Conservation (phyloP, 108 stramenopile species). For the Epithemia pelagica region DNA sequence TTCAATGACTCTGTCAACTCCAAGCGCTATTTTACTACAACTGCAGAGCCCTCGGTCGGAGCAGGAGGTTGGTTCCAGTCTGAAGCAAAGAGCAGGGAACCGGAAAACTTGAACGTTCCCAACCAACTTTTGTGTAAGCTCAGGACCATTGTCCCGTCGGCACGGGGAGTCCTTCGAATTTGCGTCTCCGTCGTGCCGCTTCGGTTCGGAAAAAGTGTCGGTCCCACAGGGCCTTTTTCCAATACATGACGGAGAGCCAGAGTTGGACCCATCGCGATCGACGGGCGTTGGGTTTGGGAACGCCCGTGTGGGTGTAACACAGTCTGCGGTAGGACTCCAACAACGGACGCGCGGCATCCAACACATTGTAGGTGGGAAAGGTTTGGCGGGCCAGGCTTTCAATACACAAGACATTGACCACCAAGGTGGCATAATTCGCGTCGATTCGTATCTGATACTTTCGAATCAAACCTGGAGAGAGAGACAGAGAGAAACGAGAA, state of each 20-base stretch:
- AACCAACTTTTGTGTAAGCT: too few species aligned
- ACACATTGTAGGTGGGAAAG: slow-evolving; percentile 69
- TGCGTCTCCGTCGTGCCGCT: background rate
- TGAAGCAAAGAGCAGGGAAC: too few species aligned
- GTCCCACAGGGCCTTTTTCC: background rate
- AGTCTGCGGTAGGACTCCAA: slow-evolving; percentile 37
- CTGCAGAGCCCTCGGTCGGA: too few species aligned
- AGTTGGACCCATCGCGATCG: background rate
- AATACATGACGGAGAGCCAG: slow-evolving; percentile 2
- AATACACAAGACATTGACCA: slow-evolving; percentile 73
- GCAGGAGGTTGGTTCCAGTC: too few species aligned
- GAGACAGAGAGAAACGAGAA: too few species aligned
- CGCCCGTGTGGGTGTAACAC: slow-evolving; percentile 6
- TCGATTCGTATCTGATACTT: slow-evolving; percentile 62
- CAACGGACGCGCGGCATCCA: slow-evolving; percentile 66
- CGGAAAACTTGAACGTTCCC: too few species aligned
- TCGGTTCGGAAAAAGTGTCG: slow-evolving; percentile 3
- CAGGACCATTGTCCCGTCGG: too few species aligned
- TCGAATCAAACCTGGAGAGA: too few species aligned
- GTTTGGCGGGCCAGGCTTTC: slow-evolving; percentile 59
- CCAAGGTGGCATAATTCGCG: slow-evolving; percentile 81
- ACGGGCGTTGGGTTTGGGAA: background rate
- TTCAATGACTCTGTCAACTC: too few species aligned
- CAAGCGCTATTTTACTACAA: too few species aligned
- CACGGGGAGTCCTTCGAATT: too few species aligned